Base-by-base conservation (phyloP, 2,329 filamentous ascomycete genomes). In the Thelonectria olida region DNA sequence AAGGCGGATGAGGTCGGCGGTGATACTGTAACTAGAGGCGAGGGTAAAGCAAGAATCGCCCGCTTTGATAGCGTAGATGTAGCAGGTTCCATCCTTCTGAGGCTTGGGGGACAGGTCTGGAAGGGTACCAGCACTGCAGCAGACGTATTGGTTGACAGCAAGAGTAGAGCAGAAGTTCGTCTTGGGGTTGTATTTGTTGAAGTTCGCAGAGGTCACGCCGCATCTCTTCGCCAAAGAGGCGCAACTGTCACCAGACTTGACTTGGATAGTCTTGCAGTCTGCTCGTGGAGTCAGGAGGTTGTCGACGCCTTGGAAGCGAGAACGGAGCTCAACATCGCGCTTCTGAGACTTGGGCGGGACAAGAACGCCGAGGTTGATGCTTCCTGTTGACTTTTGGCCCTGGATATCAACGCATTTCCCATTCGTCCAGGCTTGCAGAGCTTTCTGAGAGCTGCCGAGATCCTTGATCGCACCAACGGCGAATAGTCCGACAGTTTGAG, bases 121-220 rank as follows among this genome's bases (percentile, higher is more conserved):
- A 1, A 79, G 66, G 0, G 64, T 68, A 2, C 79, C 79, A 1
- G 67, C 31, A 8, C 72, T 73, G 58, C 78, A 81, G 67, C 79
- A 81, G 1, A 79, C 74, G 41, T 65, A 71, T 63, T 79, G 72
- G 20, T 72, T 73, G 0, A 70, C 66, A 6, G 55, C 54, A 1
- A 84, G 70, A 0, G 62, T 73, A 3, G 70, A 64, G 54, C 78
- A 81, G 1, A 78, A 67, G 57, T 70, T 72, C 23, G 62, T 56
- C 9, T 54, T 54, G 1, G 54, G 53, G 62, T 84, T 83, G 63
- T 75, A 80, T 52, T 76, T 75, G 15, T 63, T 73, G 45, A 82
- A 78, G 42, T 82, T 71, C 10, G 65, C 49, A 2, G 64, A 61
- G 0, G 75, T 75, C 13, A 84, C 78, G 5, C 77, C 75, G 54